A percentile compares a stretch with the other conserved stretches of the same genome.
Evolutionary conservation across 1,284 basidiomycete genomes (phyloP).

Genomic region (Lentinula novae-zelandiae): DNA sequence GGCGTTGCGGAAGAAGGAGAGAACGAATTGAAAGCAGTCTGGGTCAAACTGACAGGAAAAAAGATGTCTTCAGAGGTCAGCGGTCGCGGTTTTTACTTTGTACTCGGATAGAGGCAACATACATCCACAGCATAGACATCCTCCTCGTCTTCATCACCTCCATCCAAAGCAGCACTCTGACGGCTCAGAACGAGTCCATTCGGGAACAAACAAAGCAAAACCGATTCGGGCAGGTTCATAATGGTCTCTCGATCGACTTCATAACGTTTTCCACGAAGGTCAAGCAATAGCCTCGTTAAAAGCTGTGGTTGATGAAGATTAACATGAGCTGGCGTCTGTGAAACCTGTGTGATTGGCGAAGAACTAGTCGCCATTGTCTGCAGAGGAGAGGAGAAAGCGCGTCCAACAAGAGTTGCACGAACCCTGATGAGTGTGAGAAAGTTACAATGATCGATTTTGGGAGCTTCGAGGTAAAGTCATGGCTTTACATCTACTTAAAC

Average conservation of each 20-base stretch:
- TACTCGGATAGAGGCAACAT: slow-evolving; percentile 33
- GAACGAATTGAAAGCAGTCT: slow-evolving; percentile 91
- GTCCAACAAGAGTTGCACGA: too few relatives aligned
- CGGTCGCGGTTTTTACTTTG: background rate
- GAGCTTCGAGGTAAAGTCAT: too few relatives aligned
- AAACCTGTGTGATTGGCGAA: slow-evolving; percentile 86
- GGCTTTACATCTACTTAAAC: background rate
- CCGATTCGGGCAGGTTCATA: slow-evolving; percentile 97
- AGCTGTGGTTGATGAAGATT: slow-evolving; percentile 74
- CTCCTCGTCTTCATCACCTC: slow-evolving; percentile 88
- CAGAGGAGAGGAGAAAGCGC: background rate
- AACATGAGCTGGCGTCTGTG: slow-evolving; percentile 66
- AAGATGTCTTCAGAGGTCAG: slow-evolving; percentile 6
- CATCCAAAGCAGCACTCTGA: slow-evolving; percentile 71
- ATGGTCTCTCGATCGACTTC: slow-evolving; percentile 96
- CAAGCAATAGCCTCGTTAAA: slow-evolving; percentile 84
- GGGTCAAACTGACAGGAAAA: slow-evolving; percentile 81
- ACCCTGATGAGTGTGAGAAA: background rate
- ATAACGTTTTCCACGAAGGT: slow-evolving; percentile 89
- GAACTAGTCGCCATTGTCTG: slow-evolving; percentile 40
- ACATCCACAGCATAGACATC: slow-evolving; percentile 96
- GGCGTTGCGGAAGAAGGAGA: slow-evolving; percentile 86
- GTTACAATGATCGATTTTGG: too few relatives aligned
- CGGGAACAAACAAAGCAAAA: slow-evolving; percentile 94
- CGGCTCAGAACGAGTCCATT: slow-evolving; percentile 94